A percentile compares a stretch with the other conserved stretches of the same genome.
Evolutionary conservation across 2,329 filamentous ascomycete species (phyloP).

Genomic region (Monosporascus sp.): DNA sequence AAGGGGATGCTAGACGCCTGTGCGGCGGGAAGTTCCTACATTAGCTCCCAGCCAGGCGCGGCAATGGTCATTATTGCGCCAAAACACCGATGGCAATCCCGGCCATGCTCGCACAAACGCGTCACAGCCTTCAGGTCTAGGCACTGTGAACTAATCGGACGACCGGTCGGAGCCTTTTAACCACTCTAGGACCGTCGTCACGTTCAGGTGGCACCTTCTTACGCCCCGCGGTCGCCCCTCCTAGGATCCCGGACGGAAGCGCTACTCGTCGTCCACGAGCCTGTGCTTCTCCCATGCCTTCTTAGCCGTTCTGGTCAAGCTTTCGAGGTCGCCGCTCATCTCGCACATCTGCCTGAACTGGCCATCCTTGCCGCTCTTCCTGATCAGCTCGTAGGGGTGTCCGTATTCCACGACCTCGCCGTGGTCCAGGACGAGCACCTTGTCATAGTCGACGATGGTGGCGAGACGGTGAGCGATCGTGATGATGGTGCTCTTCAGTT

Average conservation of each 20-base stretch:
- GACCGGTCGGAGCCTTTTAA: neutral
- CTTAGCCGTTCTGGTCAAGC: conserved; percentile 47
- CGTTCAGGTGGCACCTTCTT: neutral
- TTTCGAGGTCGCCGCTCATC: conserved; percentile 53
- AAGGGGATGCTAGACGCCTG: too few relatives aligned
- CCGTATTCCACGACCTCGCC: conserved; percentile 83
- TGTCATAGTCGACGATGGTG: conserved; percentile 97
- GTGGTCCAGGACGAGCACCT: conserved; percentile 89
- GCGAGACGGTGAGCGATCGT: conserved; percentile 94
- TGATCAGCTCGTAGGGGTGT: conserved; percentile 79
- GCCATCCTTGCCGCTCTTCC: conserved; percentile 61
- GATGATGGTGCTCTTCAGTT: conserved; percentile 87
- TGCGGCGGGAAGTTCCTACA: too few relatives aligned
- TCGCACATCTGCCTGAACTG: conserved; percentile 60
- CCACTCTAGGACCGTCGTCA: neutral
- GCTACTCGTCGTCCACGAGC: conserved; percentile 33
- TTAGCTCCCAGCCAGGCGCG: too few relatives aligned
- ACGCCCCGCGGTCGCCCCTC: too few relatives aligned
- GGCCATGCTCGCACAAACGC: too few relatives aligned
- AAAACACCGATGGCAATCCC: too few relatives aligned
- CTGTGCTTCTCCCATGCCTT: conserved; percentile 39
- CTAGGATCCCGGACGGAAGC: neutral
- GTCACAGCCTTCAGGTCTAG: too few relatives aligned
- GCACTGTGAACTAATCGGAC: neutral
- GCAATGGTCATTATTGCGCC: too few relatives aligned